Evolutionary conservation across 2,329 filamentous ascomycete species (phyloP).

Genomic region (Stagonosporopsis tanaceti): DNA sequence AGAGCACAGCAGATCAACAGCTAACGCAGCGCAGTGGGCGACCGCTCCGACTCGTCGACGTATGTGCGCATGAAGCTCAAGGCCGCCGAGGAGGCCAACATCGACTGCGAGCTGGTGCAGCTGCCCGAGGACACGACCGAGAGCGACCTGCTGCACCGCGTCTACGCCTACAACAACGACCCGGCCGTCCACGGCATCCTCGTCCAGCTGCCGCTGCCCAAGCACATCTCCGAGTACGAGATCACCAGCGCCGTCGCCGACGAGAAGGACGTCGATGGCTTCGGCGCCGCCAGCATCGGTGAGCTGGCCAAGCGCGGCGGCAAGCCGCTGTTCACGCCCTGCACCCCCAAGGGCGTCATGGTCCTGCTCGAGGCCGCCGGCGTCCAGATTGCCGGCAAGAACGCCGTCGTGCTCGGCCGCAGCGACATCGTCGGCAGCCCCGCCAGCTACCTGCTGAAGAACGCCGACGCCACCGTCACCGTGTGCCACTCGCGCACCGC

Average conservation of each 20-base stretch:
- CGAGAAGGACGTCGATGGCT: slow-evolving; percentile 98
- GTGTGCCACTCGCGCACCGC: slow-evolving; percentile 91
- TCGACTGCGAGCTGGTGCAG: slow-evolving; percentile 85
- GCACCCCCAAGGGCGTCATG: slow-evolving; percentile 98
- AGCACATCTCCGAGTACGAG: slow-evolving; percentile 86
- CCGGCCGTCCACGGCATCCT: slow-evolving; percentile 87
- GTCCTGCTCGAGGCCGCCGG: slow-evolving; percentile 84
- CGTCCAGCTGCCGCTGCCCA: slow-evolving; percentile 89
- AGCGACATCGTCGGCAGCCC: slow-evolving; percentile 98
- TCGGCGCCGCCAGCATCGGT: slow-evolving; percentile 92
- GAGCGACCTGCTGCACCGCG: slow-evolving; percentile 82
- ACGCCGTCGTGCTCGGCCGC: slow-evolving; percentile 90
- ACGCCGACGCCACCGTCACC: slow-evolving; percentile 95
- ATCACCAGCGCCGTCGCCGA: slow-evolving; percentile 90
- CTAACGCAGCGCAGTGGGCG: slow-evolving; percentile 70
- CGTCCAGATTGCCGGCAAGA: slow-evolving; percentile 85
- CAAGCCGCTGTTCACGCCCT: slow-evolving; percentile 86
- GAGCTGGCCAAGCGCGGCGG: slow-evolving; percentile 96
- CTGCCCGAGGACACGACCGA: slow-evolving; percentile 83
- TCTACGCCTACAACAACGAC: slow-evolving; percentile 86
- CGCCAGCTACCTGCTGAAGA: slow-evolving; percentile 93
- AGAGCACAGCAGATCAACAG: not conserved
- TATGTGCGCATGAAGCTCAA: slow-evolving; percentile 99
- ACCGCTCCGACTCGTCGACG: slow-evolving; percentile 91
- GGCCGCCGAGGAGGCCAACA: slow-evolving; percentile 93